Evolutionary conservation across 352 stramenopile genomes (phyloP).

Genomic region (Aphanomyces invadans): DNA sequence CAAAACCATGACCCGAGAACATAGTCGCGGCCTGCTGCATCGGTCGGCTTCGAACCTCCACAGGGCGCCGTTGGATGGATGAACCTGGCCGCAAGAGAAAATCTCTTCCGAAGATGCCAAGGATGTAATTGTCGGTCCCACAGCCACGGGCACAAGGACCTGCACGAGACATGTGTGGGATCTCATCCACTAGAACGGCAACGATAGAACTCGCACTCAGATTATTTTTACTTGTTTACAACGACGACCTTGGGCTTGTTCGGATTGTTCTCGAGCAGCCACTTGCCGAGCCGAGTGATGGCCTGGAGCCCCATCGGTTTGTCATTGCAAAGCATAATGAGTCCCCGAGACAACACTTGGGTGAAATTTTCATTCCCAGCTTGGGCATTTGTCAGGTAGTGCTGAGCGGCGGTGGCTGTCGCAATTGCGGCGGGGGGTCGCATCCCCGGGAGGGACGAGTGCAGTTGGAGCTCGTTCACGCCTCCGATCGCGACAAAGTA

Average conservation of each 20-base stretch:
- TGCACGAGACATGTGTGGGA: too few relatives aligned
- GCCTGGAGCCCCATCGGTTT: constrained; percentile 69
- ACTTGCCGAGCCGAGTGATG: constrained; percentile 74
- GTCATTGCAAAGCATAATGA: constrained; percentile 72
- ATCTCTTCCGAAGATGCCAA: too few relatives aligned
- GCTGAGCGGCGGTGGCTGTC: constrained; percentile 43
- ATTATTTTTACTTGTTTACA: background rate
- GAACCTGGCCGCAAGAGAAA: too few relatives aligned
- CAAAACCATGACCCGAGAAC: too few relatives aligned
- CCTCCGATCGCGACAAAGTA: constrained; percentile 39
- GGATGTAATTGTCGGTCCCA: too few relatives aligned
- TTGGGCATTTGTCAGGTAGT: constrained; percentile 49
- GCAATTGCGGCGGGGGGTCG: constrained; percentile 48
- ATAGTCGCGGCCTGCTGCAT: too few relatives aligned
- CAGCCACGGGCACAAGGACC: too few relatives aligned
- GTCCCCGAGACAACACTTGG: constrained; percentile 60
- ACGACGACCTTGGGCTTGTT: constrained; percentile 57
- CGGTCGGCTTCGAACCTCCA: too few relatives aligned
- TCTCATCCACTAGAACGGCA: too few relatives aligned
- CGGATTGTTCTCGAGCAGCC: constrained; percentile 81
- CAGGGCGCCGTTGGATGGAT: too few relatives aligned
- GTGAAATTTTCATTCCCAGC: constrained; percentile 47
- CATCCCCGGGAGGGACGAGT: constrained; percentile 51
- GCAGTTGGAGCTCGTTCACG: constrained; percentile 40
- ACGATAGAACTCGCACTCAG: too few relatives aligned